Percentiles rank a stretch among this genome's conserved stretches.
Evolutionary conservation across 2,329 filamentous ascomycete genomes (phyloP).

Genomic region (Colletotrichum lini): DNA sequence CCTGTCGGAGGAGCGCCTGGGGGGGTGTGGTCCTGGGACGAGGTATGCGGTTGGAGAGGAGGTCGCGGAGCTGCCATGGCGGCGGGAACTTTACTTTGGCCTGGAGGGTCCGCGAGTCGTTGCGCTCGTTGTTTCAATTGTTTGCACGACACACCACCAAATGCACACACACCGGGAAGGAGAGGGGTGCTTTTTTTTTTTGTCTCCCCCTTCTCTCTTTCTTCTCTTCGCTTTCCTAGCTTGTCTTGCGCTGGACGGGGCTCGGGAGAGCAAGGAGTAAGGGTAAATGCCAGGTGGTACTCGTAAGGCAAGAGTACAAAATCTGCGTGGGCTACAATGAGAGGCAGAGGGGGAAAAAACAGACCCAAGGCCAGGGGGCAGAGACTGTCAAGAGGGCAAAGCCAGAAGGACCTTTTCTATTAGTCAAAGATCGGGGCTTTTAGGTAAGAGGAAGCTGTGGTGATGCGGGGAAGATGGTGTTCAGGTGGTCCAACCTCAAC

Average conservation of each 20-base stretch:
- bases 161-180: slow-evolving; percentile 24
- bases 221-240: no score
- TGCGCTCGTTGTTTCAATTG: slow-evolving; percentile 41
- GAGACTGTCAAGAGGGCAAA: slow-evolving; percentile 31
- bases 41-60: slow-evolving; percentile 35
- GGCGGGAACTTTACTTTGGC: slow-evolving; percentile 41
- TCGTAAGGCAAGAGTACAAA: slow-evolving; percentile 5
- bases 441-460: slow-evolving; percentile 62
- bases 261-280: background rate
- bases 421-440: slow-evolving; percentile 61
- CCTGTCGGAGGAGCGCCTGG: slow-evolving; percentile 50
- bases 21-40: slow-evolving; percentile 53
- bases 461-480: slow-evolving; percentile 58
- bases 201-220: no score
- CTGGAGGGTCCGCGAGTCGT: slow-evolving; percentile 36
- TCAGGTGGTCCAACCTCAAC: slow-evolving; percentile 42
- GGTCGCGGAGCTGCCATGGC: slow-evolving; percentile 39
- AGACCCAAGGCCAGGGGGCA: slow-evolving; percentile 41
- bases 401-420: slow-evolving; percentile 55
- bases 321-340: slow-evolving; percentile 17
- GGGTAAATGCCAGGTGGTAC: slow-evolving; percentile 1
- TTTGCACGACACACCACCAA: slow-evolving; percentile 38
- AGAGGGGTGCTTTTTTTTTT: no score
- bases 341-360: slow-evolving; percentile 19
- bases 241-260: slow-evolving; percentile 5